These are phyloP conservation scores for Cyberlindnera nakhonratchasimensis DNA, from an alignment of 805 yeast genomes.

Conservation along the genomic window DNA sequence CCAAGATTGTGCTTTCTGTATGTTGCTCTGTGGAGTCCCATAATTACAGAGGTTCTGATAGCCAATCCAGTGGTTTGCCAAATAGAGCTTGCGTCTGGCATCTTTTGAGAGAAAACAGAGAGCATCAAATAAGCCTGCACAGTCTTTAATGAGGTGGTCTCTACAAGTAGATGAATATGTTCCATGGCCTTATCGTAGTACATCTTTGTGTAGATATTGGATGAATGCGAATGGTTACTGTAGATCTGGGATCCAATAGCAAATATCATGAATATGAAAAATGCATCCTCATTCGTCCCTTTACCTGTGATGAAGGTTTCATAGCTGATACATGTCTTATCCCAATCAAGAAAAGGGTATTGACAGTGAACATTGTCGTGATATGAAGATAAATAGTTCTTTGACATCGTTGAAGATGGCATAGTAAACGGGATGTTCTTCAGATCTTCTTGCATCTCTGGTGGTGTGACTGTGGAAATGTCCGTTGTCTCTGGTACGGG, in stretches of 20 bases:
- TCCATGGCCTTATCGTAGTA: conserved; percentile 33
- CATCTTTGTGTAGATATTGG: conserved; percentile 22
- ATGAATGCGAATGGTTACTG: conserved; percentile 3
- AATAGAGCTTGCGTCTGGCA: conserved; percentile 33
- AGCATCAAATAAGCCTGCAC: conserved; percentile 34
- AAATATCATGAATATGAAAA: conserved; percentile 33
- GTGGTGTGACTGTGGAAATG: conserved; percentile 3
- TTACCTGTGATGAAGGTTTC: conserved; percentile 21
- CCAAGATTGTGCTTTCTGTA: conserved; percentile 10
- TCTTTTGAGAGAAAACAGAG: conserved; percentile 33
- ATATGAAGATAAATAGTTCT: conserved; percentile 23
- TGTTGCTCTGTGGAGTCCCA: conserved; percentile 33
- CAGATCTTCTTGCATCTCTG: conserved; percentile 9
- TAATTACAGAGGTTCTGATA: conserved; percentile 30
- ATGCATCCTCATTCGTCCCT: conserved; percentile 18
- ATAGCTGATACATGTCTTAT: conserved; percentile 15
- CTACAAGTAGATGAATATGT: conserved; percentile 23
- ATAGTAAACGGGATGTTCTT: conserved; percentile 20
- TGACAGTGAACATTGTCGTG: conserved; percentile 33
- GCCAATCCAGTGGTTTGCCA: conserved; percentile 34
- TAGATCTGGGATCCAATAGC: conserved; percentile 31
- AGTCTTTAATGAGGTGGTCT: conserved; percentile 25
- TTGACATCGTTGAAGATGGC: conserved; percentile 22
- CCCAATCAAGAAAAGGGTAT: conserved; percentile 35
- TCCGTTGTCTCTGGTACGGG: neutral